Conservation (phyloP, 305 asterid species). For the Solanum aculeatissimum region DNA sequence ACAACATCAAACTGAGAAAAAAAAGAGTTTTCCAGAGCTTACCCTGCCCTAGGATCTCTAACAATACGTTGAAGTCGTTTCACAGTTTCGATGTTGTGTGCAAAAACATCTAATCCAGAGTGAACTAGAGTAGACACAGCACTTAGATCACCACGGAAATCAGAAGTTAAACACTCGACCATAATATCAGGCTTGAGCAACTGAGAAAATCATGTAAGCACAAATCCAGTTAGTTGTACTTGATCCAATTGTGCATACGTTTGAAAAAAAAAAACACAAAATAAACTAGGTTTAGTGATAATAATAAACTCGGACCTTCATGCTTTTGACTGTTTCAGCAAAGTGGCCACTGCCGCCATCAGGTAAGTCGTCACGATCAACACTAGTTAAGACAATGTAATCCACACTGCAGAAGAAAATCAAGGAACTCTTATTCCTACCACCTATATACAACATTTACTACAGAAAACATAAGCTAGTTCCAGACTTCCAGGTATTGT, state of each 20-base stretch:
- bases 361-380: slow-evolving; percentile 91
- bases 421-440: neutral
- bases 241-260: neutral
- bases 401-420: slow-evolving; percentile 59
- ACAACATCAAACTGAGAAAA: neutral
- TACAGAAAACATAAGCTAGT: neutral
- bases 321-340: slow-evolving; percentile 80
- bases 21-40: slow-evolving; percentile 14
- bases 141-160: slow-evolving; percentile 80
- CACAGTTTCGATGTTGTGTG: slow-evolving; percentile 90
- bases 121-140: slow-evolving; percentile 65
- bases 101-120: slow-evolving; percentile 93
- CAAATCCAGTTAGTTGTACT: neutral
- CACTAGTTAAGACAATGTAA: slow-evolving; percentile 93
- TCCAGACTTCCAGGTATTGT: neutral
- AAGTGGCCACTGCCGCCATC: slow-evolving; percentile 98
- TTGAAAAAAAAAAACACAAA: neutral
- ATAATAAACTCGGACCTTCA: slow-evolving; percentile 46
- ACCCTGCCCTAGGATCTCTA: slow-evolving; percentile 99
- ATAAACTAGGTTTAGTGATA: neutral
- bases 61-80: slow-evolving; percentile 82
- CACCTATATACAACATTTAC: no score
- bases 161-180: slow-evolving; percentile 98
- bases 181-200: slow-evolving; percentile 73
- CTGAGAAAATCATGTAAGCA: slow-evolving; percentile 30